phyloP scores from a whole-genome alignment of 176 grass and related monocot genomes.

The Guadua angustifolia region DNA sequence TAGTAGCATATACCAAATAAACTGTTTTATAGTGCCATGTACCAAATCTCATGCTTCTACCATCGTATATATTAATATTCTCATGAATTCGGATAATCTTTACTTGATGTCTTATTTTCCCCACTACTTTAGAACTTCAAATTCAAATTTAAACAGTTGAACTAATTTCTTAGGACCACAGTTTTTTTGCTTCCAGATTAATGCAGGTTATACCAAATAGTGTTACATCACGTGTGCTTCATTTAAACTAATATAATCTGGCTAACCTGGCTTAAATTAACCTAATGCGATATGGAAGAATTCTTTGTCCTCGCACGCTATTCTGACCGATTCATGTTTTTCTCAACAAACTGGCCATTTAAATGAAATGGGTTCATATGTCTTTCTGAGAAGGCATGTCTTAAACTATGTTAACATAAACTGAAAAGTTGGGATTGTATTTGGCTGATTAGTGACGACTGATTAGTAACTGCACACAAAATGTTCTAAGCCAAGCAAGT shows the following conservation, averaged over 20 bases:
- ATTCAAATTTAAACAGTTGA: too few species aligned
- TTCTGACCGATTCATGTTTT: neutral
- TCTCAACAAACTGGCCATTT: neutral
- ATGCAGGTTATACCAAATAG: neutral
- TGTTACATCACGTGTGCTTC: neutral
- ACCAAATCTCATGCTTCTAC: neutral
- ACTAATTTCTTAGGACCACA: neutral
- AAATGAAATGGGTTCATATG: conserved; percentile 10
- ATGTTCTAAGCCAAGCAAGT: too few species aligned
- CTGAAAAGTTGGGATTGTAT: conserved; percentile 19
- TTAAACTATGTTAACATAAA: conserved; percentile 18
- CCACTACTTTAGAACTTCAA: neutral
- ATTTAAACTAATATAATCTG: neutral
- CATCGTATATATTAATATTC: neutral
- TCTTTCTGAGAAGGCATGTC: conserved; percentile 29
- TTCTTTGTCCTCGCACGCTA: neutral
- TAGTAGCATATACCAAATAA: too few species aligned
- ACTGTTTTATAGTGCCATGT: too few species aligned
- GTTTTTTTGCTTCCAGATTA: neutral
- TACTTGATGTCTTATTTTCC: neutral
- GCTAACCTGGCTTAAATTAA: neutral
- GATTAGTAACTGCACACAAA: neutral
- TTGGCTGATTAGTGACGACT: neutral
- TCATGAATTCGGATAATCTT: neutral
- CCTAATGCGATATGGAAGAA: neutral